A percentile compares a stretch with the other conserved stretches of the same genome.
These are phyloP conservation scores for Amanita thiersii DNA, from an alignment of 768 basidiomycete genomes.

Conservation along the genomic window DNA sequence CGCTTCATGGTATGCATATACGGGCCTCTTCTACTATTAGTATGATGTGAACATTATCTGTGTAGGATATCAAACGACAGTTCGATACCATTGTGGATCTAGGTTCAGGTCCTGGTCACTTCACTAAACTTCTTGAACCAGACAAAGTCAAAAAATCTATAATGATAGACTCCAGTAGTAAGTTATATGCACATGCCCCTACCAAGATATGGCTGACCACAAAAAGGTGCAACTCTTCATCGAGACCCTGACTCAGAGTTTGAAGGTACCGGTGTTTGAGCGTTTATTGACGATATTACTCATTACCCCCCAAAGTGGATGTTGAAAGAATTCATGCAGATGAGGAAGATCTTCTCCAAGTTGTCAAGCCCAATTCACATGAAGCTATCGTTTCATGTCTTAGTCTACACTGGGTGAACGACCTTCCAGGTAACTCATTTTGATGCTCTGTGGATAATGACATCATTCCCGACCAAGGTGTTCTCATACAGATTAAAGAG, in stretches of 20 bases:
- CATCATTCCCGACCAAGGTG: constrained; percentile 35
- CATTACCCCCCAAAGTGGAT: constrained; percentile 42
- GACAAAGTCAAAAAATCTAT: constrained; percentile 62
- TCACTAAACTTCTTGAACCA: constrained; percentile 71
- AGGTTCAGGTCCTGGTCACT: constrained; percentile 87
- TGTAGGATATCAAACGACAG: constrained; percentile 83
- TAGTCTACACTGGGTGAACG: constrained; percentile 95
- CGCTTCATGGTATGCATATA: constrained; percentile 59
- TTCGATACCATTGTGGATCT: constrained; percentile 80
- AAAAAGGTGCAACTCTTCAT: constrained; percentile 55
- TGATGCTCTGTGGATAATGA: background rate
- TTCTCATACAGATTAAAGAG: constrained; percentile 80
- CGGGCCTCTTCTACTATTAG: constrained; percentile 1
- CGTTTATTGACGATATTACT: background rate
- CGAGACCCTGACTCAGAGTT: constrained; percentile 77
- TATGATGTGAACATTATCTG: constrained; percentile 6
- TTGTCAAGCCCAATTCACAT: constrained; percentile 65
- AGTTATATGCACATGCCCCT: constrained; percentile 9
- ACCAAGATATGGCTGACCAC: background rate
- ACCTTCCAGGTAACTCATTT: constrained; percentile 69
- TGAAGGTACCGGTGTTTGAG: constrained; percentile 47
- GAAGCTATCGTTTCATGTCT: constrained; percentile 91
- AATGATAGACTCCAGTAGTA: constrained; percentile 87
- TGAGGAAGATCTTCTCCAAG: constrained; percentile 70
- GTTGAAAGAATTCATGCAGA: constrained; percentile 74